phyloP scores from a whole-genome alignment of 768 basidiomycete species.

The Kwoniella dejecticola region DNA sequence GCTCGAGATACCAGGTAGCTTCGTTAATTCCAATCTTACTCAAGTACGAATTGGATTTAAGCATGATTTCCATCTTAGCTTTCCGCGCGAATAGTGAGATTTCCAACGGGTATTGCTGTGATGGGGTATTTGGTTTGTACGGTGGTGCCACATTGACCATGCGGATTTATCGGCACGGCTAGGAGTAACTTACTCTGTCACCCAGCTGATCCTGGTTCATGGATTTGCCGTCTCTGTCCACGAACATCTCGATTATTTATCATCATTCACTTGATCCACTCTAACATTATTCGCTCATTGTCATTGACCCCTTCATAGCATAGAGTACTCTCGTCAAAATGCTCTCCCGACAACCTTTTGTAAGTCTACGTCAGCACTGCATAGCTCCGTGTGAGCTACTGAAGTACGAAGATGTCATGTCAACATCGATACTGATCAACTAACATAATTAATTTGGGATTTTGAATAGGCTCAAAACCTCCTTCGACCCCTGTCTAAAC shows the following conservation, averaged over 20 bases:
- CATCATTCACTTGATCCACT: too few species aligned
- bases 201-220: too few species aligned
- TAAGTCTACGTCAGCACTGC: slow-evolving; percentile 17
- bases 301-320: too few species aligned
- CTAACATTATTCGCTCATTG: not conserved
- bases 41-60: too few species aligned
- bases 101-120: not conserved
- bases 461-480: slow-evolving; percentile 38
- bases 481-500: slow-evolving; percentile 48
- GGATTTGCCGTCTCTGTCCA: slow-evolving; percentile 11
- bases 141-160: not conserved
- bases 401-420: too few species aligned
- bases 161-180: slow-evolving; percentile 25
- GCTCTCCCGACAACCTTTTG: slow-evolving; percentile 23
- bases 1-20: too few species aligned
- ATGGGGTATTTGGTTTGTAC: not conserved
- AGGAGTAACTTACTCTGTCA: too few species aligned
- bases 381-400: too few species aligned
- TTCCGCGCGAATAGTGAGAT: not conserved
- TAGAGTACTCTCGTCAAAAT: slow-evolving; percentile 12
- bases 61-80: too few species aligned
- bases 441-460: not conserved
- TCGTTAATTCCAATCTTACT: too few species aligned
- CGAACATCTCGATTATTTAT: too few species aligned
- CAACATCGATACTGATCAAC: not conserved